Evolutionary conservation across 2,329 filamentous ascomycete genomes (phyloP).

Genomic region (Sclerotinia spermophila): DNA sequence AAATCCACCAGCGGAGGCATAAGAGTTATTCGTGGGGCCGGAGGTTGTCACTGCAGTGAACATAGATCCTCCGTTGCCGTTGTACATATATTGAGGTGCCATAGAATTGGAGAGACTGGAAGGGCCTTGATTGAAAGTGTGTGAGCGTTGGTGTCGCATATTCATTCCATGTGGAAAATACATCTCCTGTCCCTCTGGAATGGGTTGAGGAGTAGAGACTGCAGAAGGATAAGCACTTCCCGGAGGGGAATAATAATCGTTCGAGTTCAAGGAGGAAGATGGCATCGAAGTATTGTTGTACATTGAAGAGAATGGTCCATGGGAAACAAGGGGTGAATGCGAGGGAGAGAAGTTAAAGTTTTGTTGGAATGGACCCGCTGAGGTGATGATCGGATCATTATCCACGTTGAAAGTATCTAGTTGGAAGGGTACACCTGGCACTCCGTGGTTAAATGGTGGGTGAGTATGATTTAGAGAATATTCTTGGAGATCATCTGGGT

Average conservation of each 20-base stretch:
- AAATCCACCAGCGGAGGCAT: conserved; percentile 48
- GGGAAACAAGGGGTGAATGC: conserved; percentile 63
- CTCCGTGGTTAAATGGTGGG: conserved; percentile 37
- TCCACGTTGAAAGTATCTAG: conserved; percentile 55
- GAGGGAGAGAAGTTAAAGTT: conserved; percentile 68
- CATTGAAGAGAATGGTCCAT: conserved; percentile 56
- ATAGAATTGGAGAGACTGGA: conserved; percentile 54
- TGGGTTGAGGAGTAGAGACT: conserved; percentile 67
- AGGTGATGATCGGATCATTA: conserved; percentile 59
- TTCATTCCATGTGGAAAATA: conserved; percentile 58
- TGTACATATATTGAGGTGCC: conserved; percentile 61
- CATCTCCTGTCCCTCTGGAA: conserved; percentile 59
- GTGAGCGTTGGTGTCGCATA: conserved; percentile 45
- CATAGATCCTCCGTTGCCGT: conserved; percentile 53
- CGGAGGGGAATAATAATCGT: conserved; percentile 68
- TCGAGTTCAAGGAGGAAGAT: conserved; percentile 60
- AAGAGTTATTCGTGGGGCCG: conserved; percentile 49
- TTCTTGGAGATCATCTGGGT: conserved; percentile 60
- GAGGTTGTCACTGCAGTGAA: conserved; percentile 52
- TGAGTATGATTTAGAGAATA: conserved; percentile 60
- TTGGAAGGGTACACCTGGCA: conserved; percentile 50
- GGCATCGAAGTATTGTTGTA: conserved; percentile 61
- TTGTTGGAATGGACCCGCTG: conserved; percentile 64
- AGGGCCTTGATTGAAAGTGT: conserved; percentile 48
- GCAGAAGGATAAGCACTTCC: conserved; percentile 66